Evolutionary conservation across 345 rosid species (phyloP), one percentile per base, ranked within the genome.

Genomic region (Salix caprea): DNA sequence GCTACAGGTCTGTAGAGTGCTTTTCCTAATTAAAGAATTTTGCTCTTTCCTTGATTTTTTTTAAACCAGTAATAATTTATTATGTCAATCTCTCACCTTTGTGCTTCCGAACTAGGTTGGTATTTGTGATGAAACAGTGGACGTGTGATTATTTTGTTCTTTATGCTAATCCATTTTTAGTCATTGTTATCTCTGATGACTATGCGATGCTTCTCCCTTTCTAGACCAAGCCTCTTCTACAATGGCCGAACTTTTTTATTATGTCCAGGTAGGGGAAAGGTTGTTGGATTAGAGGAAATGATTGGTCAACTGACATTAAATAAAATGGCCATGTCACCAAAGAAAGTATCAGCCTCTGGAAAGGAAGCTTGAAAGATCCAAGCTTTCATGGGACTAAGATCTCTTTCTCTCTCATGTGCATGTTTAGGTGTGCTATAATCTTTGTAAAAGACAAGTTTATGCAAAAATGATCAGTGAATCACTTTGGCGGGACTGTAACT

Each of bases 1-100:
- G 99, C 99, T 65, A 95, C 99, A 73, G 98, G 98, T 94, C 56
- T 72, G 90, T 77, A 56, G 24, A 71, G 14, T 77, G 30, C 48
- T 46, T 30, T 23, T 58, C 42, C 40, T 34, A 23, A 37, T n/a
- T 46, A 24, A 73, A 14, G 50, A 19, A 77, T 69, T 34, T 48
- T 34, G 1, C 21, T 46, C 7, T 78, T 72, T 66, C 70, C 64
- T 78, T 73, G 39, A 3, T 64, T 11, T 28, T 71, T 64, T 18
- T 30, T 19, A 81, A 37, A 18, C 71, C 21, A 30, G 16, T 21
- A 4, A 30, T 19, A 46, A 12, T 54, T 52, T 18, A 2, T 52
- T 18, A 15, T 74, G 54, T 7, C 15, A 64, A 74, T 74, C 7
- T 21, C 52, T 11, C 19, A 3, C 14, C 64, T 21, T 64, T 28